phyloP scores from a whole-genome alignment of 805 yeast species.

The Hagleromyces aurorensis region DNA sequence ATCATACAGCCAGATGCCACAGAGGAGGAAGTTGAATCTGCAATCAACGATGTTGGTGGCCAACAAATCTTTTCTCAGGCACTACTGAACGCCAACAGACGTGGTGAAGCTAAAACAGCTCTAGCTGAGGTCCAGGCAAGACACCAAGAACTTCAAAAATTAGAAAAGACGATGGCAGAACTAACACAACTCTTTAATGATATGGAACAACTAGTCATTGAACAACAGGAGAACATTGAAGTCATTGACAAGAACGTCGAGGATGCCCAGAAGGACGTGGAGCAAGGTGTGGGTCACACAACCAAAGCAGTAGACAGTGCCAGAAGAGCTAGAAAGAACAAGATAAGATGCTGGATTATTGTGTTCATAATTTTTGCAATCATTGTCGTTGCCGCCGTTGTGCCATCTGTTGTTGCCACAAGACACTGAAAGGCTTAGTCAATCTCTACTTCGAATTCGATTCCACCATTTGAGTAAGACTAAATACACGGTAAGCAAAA shows the following conservation, averaged over 20 bases:
- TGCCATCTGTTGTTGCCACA: constrained; percentile 32
- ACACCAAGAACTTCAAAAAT: constrained; percentile 88
- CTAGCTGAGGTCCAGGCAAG: constrained; percentile 92
- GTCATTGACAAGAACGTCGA: constrained; percentile 74
- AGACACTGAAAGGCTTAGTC: constrained; percentile 8
- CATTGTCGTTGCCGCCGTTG: constrained; percentile 63
- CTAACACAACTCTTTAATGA: constrained; percentile 90
- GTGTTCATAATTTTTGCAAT: constrained; percentile 49
- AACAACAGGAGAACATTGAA: constrained; percentile 84
- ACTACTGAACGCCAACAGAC: constrained; percentile 71
- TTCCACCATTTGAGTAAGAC: too few relatives aligned
- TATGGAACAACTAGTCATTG: constrained; percentile 92
- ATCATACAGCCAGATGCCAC: constrained; percentile 84
- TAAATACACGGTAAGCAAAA: too few relatives aligned
- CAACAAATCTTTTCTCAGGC: constrained; percentile 95
- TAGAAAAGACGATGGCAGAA: constrained; percentile 93
- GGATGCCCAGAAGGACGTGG: constrained; percentile 82
- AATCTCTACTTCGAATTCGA: too few relatives aligned
- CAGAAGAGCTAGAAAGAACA: constrained; percentile 83
- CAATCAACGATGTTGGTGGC: constrained; percentile 74
- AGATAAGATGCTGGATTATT: constrained; percentile 74
- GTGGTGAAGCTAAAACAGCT: constrained; percentile 93
- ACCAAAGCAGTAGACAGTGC: constrained; percentile 85
- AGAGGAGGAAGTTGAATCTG: constrained; percentile 74
- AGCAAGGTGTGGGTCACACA: constrained; percentile 91